Base-by-base conservation (phyloP, 1,284 basidiomycete genomes). In the Termitomyces sp. region DNA sequence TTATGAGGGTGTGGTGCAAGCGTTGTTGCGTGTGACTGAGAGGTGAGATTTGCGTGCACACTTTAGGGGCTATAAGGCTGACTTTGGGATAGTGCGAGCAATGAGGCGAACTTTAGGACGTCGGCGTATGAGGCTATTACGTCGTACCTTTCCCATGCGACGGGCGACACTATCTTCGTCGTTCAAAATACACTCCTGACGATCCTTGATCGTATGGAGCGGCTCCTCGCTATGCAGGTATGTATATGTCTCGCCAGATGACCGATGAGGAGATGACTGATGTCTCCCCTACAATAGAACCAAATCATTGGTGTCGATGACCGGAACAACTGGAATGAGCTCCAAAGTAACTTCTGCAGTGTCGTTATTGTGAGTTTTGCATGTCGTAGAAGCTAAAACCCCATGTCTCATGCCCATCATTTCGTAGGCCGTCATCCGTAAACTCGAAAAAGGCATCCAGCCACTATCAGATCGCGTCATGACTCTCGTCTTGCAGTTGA, bases 271-370 rank as follows among this genome's bases (percentile, higher is more conserved):
- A 8, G 24, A 40, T 24, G 42, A 52, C 39, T 57, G 26, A 53
- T 26, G 44, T 47, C 50, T 2, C 34, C n/a, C 6, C 33, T 13
- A 5, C 34, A 2, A 15, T 69, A 95, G 83, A 91, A 90, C 70
- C 96, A 99, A 75, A 90, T 99, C 51, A 78, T 99, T 44, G 97
- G 96, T 50, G 80, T 89, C 42, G 96, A 99, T 71, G 96, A 99
- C 69, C 86, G 93, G 62, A 96, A 96, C 73, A 99, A 98, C 77
- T 98, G 96, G 94, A 96, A 95, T 68, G 96, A 99, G 70, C 79
- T 99, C 41, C 95, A 98, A 71, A 90, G 92, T 73, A 97, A 96
- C 73, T 83, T 98, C 65, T 98, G 94, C 72, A 88, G 89, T 58
- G 90, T 97, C 46, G 78, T 94, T 55, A 90, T 92, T 52, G 91